Evolutionary conservation across 1,284 basidiomycete genomes (phyloP), one percentile per base, ranked within the genome.

Genomic region (Coniferiporia weirii): DNA sequence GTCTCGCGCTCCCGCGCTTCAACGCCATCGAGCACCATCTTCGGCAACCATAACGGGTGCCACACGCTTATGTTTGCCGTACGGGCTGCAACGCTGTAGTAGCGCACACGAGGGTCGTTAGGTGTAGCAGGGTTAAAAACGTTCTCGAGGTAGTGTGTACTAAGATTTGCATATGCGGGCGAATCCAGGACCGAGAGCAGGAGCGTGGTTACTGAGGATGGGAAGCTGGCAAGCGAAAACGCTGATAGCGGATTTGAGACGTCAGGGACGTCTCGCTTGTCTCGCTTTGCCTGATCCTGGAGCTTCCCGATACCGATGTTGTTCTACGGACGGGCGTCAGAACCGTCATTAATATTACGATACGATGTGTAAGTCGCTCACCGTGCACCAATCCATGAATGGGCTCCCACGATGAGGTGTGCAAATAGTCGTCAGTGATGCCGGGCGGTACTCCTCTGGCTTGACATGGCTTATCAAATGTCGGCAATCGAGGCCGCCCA

Each of bases 381-480:
- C 91, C 54, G 82, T 81, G 75, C 96, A 98, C 96, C 96, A 99
- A 73, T 98, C 95, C 97, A 99, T 99, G 72, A 99, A 98, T 0
- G 96, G 95, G 66, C 91, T 95, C 27, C 96, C 96, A 27, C 91
- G 83, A 72, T 99, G 97, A 15, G 97, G 97, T 0, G 97, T 98
- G 49, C 88, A 89, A 64, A 99, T 83, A 15, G 89, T 93, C 0
- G 93, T 98, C 61, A 99, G 76, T 6, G 92, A 95, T 44, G 94
- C 74, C 0, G 97, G 95, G 1, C 78, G 81, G 73, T 99, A 99
- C 56, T 91, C 84, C 15, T 76, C 79, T 0, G 96, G 95, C 63
- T 83, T 83, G 67, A 96, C 81, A 69, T 91, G 88, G 1, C 91
- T 85, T 59, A 99, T 94, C 15, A 99, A 77, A 70, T 98, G 86